Base-by-base conservation (phyloP, 768 basidiomycete species). In the Mycena capillaripes region DNA sequence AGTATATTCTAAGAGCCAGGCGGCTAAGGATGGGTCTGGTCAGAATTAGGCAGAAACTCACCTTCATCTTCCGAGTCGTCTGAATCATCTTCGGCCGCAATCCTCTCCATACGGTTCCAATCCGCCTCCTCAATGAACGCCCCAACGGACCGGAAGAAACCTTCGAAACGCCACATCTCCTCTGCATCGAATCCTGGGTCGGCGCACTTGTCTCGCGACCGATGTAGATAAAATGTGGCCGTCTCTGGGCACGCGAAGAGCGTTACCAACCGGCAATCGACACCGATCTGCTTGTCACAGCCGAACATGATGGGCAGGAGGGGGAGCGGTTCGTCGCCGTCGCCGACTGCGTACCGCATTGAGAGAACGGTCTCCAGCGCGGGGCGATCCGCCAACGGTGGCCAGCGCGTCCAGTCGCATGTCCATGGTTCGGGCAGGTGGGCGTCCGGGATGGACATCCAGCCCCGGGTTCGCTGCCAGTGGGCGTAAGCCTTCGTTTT, bases 91-190 rank as follows among this genome's bases (percentile, higher is more conserved):
- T 6, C 11, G 6, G 52, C 30, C 38, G 40, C 58, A 8, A 59
- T 16, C 27, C 25, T 42, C 58, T 59, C n/a, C 11, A 59, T 27
- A 10, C 58, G 58, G 16, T 59, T 59, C 58, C 58, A 59, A 42
- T 59, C 58, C 58, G 58, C 58, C 36, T 40, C 8, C 23, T 38
- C 58, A 8, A 59, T 59, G 40, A 59, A 59, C 40, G n/a, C 36
- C 58, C 17, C 38, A 17, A 59, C 36, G n/a, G 58, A 59, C 14
- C 36, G 38, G 29, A 59, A 59, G 21, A 59, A 23, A 7, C 38
- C 58, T 6, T 59, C 58, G 58, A 59, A 59, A 23, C 58, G 58
- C 36, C 38, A 42, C 36, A 59, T 40, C 19, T 27, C 58, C 38
- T 40, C 32, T 7, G 32, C 58, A 8, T 59, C 23, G 23, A 25